These are phyloP conservation scores for Fusarium tjaetaba DNA, from an alignment of 2,329 filamentous ascomycete genomes.

Conservation along the genomic window DNA sequence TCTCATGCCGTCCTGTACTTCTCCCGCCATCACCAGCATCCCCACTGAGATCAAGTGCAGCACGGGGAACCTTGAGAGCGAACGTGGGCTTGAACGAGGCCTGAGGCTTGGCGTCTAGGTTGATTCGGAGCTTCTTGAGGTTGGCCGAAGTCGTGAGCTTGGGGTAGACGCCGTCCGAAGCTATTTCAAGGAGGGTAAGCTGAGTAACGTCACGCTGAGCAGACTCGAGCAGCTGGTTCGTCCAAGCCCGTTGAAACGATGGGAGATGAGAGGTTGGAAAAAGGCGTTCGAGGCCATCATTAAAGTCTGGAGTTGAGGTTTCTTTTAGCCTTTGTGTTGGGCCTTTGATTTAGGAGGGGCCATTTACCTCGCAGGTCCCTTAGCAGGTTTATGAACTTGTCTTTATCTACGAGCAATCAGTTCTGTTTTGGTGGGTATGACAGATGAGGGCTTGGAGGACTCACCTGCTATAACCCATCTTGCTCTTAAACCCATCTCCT, in stretches of 20 bases:
- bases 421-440: neutral
- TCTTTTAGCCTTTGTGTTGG: neutral
- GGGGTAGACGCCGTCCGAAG: slow-evolving; percentile 54
- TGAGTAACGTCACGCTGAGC: slow-evolving; percentile 54
- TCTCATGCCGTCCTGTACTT: slow-evolving; percentile 49
- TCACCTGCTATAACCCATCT: slow-evolving; percentile 57
- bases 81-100: slow-evolving; percentile 55
- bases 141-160: slow-evolving; percentile 54
- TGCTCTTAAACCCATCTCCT: slow-evolving; percentile 49
- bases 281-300: slow-evolving; percentile 58
- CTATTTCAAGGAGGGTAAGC: slow-evolving; percentile 55
- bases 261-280: slow-evolving; percentile 55
- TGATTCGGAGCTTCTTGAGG: slow-evolving; percentile 58
- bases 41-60: slow-evolving; percentile 43
- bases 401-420: slow-evolving; percentile 50
- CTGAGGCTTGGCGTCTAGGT: slow-evolving; percentile 55
- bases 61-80: slow-evolving; percentile 52
- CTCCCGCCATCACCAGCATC: slow-evolving; percentile 28
- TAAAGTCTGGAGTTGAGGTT: slow-evolving; percentile 51
- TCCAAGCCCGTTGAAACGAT: slow-evolving; percentile 58
- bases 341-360: neutral
- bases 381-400: slow-evolving; percentile 55
- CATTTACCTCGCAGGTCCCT: slow-evolving; percentile 52
- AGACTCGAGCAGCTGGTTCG: slow-evolving; percentile 57
- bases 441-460: slow-evolving; percentile 1